A percentile compares a stretch with the other conserved stretches of the same genome.
These are phyloP conservation scores for Talaromyces sp. DNA, from an alignment of 2,329 filamentous ascomycete genomes.

Conservation along the genomic window DNA sequence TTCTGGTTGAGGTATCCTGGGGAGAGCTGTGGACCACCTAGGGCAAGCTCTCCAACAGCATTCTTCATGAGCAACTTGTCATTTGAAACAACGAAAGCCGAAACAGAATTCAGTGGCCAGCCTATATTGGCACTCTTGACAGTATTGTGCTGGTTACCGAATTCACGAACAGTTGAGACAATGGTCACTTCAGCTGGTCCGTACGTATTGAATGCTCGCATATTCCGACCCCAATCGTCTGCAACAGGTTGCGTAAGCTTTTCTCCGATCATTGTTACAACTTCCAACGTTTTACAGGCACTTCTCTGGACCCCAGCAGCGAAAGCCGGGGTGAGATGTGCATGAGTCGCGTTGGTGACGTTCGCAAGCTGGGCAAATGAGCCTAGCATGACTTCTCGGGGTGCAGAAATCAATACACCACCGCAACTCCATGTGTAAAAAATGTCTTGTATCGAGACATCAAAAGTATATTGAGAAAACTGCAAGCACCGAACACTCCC, in stretches of 20 bases:
- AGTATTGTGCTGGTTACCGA: slow-evolving; percentile 19
- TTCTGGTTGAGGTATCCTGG: not conserved
- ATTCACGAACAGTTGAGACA: slow-evolving; percentile 7
- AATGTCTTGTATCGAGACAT: slow-evolving; percentile 29
- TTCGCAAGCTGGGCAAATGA: slow-evolving; percentile 23
- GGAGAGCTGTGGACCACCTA: slow-evolving; percentile 3
- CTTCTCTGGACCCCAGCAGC: slow-evolving; percentile 23
- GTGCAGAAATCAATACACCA: slow-evolving; percentile 21
- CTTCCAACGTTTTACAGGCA: slow-evolving; percentile 23
- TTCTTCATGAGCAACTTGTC: not conserved
- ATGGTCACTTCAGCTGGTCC: slow-evolving; percentile 3
- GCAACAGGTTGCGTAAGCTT: slow-evolving; percentile 26
- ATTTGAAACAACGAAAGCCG: slow-evolving; percentile 15
- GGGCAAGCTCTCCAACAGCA: slow-evolving; percentile 3
- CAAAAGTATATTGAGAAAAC: slow-evolving; percentile 28
- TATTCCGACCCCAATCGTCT: slow-evolving; percentile 32
- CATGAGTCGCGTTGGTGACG: slow-evolving; percentile 22
- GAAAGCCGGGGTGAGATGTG: slow-evolving; percentile 28
- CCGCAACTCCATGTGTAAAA: slow-evolving; percentile 27
- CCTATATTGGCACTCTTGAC: slow-evolving; percentile 3
- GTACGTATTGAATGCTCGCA: slow-evolving; percentile 34
- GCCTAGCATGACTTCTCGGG: slow-evolving; percentile 24
- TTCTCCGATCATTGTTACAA: slow-evolving; percentile 32
- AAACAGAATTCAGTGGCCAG: slow-evolving; percentile 24
- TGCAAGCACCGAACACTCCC: slow-evolving; percentile 32